phyloP scores from a whole-genome alignment of 257 asterid species.

The Cruciata laevipes region DNA sequence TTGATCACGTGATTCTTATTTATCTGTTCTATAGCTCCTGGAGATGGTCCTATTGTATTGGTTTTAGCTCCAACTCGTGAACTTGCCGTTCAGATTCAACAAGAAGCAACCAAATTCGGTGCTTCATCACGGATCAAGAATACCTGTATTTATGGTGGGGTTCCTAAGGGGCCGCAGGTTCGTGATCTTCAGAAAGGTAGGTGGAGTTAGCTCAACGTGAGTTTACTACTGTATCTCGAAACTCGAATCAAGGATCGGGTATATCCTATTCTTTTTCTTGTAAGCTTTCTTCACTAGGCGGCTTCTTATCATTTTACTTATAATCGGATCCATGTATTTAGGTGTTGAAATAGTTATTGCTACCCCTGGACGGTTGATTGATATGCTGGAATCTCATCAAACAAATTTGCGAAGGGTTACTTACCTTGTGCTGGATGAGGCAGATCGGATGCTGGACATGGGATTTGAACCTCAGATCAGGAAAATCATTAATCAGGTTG shows the following conservation, averaged over 20 bases:
- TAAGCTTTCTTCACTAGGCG: constrained; percentile 14
- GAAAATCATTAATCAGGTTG: constrained; percentile 81
- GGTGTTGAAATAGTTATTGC: constrained; percentile 95
- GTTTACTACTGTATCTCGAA: constrained; percentile 97
- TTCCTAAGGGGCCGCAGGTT: constrained; percentile 99
- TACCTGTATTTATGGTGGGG: constrained; percentile 99
- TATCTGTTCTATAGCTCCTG: constrained; percentile 57
- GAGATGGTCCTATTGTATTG: constrained; percentile 99
- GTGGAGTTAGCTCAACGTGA: constrained; percentile 99
- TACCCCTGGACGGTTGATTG: constrained; percentile 89
- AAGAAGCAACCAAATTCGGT: constrained; percentile 96
- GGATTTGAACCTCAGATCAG: constrained; percentile 92
- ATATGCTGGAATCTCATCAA: constrained; percentile 86
- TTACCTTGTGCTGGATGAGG: constrained; percentile 89
- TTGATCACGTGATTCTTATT: constrained; percentile 26
- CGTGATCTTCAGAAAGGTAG: constrained; percentile 99
- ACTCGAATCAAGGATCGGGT: constrained; percentile 99
- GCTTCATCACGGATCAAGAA: constrained; percentile 97
- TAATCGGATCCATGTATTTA: constrained; percentile 18
- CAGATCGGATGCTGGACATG: constrained; percentile 95
- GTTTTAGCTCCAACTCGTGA: constrained; percentile 99
- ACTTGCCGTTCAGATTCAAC: constrained; percentile 99
- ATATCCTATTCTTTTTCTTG: constrained; percentile 61
- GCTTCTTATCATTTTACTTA: constrained; percentile 15
- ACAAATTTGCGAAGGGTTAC: constrained; percentile 89